A percentile compares a stretch with the other conserved stretches of the same genome.
Evolutionary conservation across 2,329 filamentous ascomycete genomes (phyloP).

Genomic region (Chaetomiaceae sp.): DNA sequence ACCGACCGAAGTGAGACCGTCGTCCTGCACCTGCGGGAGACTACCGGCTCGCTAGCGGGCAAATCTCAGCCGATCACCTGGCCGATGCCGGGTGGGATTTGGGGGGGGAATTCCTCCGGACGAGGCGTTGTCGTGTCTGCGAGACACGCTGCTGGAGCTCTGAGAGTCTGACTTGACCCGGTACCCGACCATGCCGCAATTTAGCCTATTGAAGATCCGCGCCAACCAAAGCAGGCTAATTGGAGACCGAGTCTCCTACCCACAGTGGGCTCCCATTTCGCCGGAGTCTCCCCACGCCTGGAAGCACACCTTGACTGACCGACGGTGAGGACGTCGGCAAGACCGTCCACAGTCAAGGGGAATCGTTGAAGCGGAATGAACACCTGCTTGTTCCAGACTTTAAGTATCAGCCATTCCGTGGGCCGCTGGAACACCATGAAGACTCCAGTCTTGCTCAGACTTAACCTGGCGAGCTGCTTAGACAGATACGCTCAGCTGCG

Average conservation of each 20-base stretch:
- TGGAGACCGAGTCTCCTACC: slow-evolving; percentile 7
- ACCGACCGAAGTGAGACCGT: not conserved
- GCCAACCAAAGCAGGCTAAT: slow-evolving; percentile 24
- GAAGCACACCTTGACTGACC: slow-evolving; percentile 1
- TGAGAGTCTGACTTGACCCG: slow-evolving; percentile 22
- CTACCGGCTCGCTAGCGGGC: slow-evolving; percentile 3
- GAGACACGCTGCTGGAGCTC: slow-evolving; percentile 10
- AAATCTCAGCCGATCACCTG: slow-evolving; percentile 15
- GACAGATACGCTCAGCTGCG: too few species aligned
- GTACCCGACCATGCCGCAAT: slow-evolving; percentile 22
- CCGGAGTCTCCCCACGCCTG: slow-evolving; percentile 6
- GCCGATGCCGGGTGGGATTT: slow-evolving; percentile 11
- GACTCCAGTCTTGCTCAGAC: too few species aligned
- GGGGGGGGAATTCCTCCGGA: slow-evolving; percentile 13
- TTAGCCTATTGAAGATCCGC: slow-evolving; percentile 22
- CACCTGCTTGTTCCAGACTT: too few species aligned
- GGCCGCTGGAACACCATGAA: too few species aligned
- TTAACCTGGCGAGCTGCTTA: too few species aligned
- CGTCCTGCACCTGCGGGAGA: not conserved
- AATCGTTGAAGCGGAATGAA: too few species aligned
- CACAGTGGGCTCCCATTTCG: slow-evolving; percentile 12
- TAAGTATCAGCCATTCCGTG: too few species aligned
- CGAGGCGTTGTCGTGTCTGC: slow-evolving; percentile 2
- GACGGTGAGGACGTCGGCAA: too few species aligned
- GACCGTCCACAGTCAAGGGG: too few species aligned